Evolutionary conservation across 352 stramenopile species (phyloP), one percentile per base, ranked within the genome.

Genomic region (Phytophthora gonapodyides): DNA sequence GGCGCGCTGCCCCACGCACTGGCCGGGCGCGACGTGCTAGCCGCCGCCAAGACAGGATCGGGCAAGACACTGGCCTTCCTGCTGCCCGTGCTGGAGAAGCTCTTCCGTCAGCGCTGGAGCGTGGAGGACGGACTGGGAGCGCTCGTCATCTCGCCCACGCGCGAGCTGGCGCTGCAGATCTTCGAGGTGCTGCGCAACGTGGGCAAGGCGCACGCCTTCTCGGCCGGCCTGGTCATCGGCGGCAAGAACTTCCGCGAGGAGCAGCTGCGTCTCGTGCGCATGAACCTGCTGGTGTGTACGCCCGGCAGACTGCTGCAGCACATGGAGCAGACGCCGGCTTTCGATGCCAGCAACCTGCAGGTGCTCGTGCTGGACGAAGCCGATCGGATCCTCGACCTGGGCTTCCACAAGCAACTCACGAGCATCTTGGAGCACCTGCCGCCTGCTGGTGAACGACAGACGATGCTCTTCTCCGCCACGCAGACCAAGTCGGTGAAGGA

Each of bases 301-400:
- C 98, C 98, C 24, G 97, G 98, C 7, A 79, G 98, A 19, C 63
- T 99, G 33, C 76, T 99, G 55, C 97, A 99, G 75, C 97, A 99
- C 86, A 95, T 99, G 74, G 97, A 99, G 76, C 96, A 99, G 81
- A 99, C 97, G 35, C 90, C 94, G 4, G 92, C 91, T 34, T 99
- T 99, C 64, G 94, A 99, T 69, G 81, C 93, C 7, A 91, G 86
- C 50, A 91, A 97, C 58, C 64, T 99, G 19, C 88, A 97, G 68
- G 70, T 98, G 33, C 88, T 99, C 43, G 96, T 99, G 19, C 96
- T 99, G 59, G 98, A 99, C 69, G 98, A 99, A 76, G 98, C 98
- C 5, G 98, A 99, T 78, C 84, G 98, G 21, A 99, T 99, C 57
- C 69, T 99, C 30, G 96, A 99, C 76, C 92, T 99, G 72, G 98